Evolutionary conservation across 1,284 basidiomycete species (phyloP).

Genomic region (Rhodotorula mucilaginosa): DNA sequence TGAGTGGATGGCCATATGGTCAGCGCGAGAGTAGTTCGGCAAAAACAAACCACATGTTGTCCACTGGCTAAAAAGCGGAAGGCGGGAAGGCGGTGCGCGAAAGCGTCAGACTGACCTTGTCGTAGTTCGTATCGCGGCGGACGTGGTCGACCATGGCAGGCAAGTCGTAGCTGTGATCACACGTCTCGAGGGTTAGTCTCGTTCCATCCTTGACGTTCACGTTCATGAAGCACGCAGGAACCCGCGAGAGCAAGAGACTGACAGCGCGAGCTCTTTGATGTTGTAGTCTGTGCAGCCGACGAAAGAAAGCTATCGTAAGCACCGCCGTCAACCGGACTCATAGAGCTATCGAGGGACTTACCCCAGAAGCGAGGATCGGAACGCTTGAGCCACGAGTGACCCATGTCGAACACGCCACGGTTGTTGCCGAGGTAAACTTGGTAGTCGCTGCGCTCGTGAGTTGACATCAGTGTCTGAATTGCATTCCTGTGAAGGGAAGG

Average conservation of each 20-base stretch:
- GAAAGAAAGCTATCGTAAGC: neutral
- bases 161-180: conserved; percentile 53
- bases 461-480: neutral
- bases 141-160: conserved; percentile 62
- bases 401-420: conserved; percentile 62
- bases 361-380: conserved; percentile 62
- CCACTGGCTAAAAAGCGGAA: neutral
- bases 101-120: conserved; percentile 50
- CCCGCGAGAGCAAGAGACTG: neutral
- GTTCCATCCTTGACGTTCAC: too few relatives aligned
- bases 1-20: too few relatives aligned
- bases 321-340: neutral
- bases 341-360: conserved; percentile 41
- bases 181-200: neutral
- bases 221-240: too few relatives aligned
- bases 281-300: conserved; percentile 56
- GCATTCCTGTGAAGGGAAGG: too few relatives aligned
- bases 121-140: conserved; percentile 57
- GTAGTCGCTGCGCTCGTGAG: conserved; percentile 50
- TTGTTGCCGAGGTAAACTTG: conserved; percentile 64
- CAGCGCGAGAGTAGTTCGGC: conserved; percentile 9
- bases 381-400: conserved; percentile 55
- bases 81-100: neutral
- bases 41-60: too few relatives aligned
- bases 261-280: conserved; percentile 59